Base-by-base conservation (phyloP, 495 filamentous ascomycete species). In the Jackrogersella multiformis region DNA sequence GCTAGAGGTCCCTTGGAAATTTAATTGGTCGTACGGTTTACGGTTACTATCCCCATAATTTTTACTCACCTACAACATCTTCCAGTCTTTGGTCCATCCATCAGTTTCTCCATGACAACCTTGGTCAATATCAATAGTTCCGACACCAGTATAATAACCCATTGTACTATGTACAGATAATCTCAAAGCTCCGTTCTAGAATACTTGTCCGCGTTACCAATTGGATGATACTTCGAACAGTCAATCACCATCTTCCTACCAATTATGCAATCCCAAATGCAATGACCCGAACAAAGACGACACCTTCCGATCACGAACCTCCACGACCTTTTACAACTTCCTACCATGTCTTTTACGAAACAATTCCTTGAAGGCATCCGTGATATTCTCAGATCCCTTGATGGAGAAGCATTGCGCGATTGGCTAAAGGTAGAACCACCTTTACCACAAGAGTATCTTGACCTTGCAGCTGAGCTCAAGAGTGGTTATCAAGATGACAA, bases 381-480 rank as follows among this genome's bases (percentile, higher is more conserved):
- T n/a, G 57, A 63, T n/a, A 76, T 78, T 46, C 73, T 82, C 62
- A 64, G 72, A 8, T 64, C 56, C 4, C 76, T 76, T 13, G 66
- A 84, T 48, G 79, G 80, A 44, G 73, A 76, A 15, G 65, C 71
- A 28, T 74, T 84, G 8, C 73, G 78, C 57, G 75, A 76, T 64
- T 81, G 79, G 78, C 72, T 84, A 30, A 74, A 75, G 23, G 80
- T 82, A 35, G 81, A 81, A 46, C 77, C 76, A 10, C 71, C 75
- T 58, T 70, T 80, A 16, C 80, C 87, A 3, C 81, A 85, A 4
- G 81, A 88, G 9, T 96, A 95, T 77, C 77, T 80, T 53, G 79
- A 85, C 42, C 89, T 97, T 72, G 85, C 86, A 16, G 69, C 70
- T 1, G 89, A 94, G 73, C 78, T 97, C 54, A 86, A 82, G 60